Conservation (phyloP, 2,329 filamentous ascomycete genomes). For the Clarireedia monteithiana region DNA sequence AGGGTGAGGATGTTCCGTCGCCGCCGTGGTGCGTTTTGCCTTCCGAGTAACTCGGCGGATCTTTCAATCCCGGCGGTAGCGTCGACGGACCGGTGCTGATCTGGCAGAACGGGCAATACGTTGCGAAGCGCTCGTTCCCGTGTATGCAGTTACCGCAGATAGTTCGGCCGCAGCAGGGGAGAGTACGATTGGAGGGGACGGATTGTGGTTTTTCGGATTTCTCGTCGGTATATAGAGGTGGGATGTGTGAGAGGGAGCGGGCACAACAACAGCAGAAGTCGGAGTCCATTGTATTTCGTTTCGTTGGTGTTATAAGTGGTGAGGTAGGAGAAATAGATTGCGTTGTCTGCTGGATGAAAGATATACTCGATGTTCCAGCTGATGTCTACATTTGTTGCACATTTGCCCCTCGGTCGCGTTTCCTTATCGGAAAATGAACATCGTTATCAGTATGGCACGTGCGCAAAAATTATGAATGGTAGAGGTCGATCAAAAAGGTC, state of each 20-base stretch:
- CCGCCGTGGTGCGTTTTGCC: background rate
- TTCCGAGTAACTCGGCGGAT: slow-evolving; percentile 60
- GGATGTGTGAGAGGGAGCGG: background rate
- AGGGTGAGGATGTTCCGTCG: background rate
- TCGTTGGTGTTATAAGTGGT: background rate
- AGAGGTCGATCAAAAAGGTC: no score
- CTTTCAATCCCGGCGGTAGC: slow-evolving; percentile 52
- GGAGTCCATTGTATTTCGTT: background rate
- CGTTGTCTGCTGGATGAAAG: background rate
- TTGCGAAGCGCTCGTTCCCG: background rate
- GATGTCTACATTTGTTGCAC: background rate
- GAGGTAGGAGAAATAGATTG: background rate
- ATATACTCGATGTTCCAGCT: background rate
- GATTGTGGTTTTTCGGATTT: background rate
- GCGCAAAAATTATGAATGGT: background rate
- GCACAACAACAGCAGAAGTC: background rate
- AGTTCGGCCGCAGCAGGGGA: slow-evolving; percentile 1
- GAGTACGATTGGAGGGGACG: slow-evolving; percentile 1
- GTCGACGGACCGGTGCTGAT: slow-evolving; percentile 55
- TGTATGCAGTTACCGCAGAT: slow-evolving; percentile 4
- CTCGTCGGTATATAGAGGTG: background rate
- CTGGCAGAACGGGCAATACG: slow-evolving; percentile 62
- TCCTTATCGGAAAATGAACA: background rate
- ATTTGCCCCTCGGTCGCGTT: background rate
- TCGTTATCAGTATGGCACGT: background rate